Base-by-base conservation (phyloP, 768 basidiomycete species). In the Pilatotrama ljubarskyi region DNA sequence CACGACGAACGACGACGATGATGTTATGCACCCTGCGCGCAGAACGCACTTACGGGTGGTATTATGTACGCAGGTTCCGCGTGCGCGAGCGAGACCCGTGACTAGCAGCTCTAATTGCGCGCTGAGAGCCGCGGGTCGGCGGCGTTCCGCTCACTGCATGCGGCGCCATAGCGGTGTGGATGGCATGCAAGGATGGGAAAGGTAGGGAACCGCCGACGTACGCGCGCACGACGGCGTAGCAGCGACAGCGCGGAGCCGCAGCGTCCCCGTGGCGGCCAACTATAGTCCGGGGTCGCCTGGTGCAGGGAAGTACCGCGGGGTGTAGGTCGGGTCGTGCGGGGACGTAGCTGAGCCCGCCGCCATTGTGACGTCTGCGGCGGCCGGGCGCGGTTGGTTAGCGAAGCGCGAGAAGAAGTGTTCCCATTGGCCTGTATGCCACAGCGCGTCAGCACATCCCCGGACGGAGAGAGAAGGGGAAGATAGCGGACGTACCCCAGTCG, bases 331-430 rank as follows among this genome's bases (percentile, higher is more conserved):
- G 63, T 59, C 54, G 26, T 66, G 65, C 18, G 56, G 56, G 35
- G 57, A 51, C 32, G 58, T 40, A 32, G 59, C 20, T 10, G 29
- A 32, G 53, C 18, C 54, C 49, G 47, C 43, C 35, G 60, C 56
- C 62, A 59, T 61, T 29, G 55, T 37, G 5, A 59, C 60, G 55
- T 59, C 58, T 22, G 51, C 58, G 37, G 42, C 59, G n/a, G 48
- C 7, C 37, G 41, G 14, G 41, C 55, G 61, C 26, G 29, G 17
- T 42, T 51, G 55, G 54, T 51, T 46, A 1, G 63, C 57, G 54
- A 91, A 82, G 48, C 88, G 81, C 37, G 87, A 76, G 72, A 93
- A 92, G 75, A 90, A 92, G 32, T 78, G 84, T 51, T 91, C 90
- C 90, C 90, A 92, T 77, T 91, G 89, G 43, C 84, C 90, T 92